Evolutionary conservation across 345 rosid species (phyloP).

Genomic region (Rhodamnia rubescens): DNA sequence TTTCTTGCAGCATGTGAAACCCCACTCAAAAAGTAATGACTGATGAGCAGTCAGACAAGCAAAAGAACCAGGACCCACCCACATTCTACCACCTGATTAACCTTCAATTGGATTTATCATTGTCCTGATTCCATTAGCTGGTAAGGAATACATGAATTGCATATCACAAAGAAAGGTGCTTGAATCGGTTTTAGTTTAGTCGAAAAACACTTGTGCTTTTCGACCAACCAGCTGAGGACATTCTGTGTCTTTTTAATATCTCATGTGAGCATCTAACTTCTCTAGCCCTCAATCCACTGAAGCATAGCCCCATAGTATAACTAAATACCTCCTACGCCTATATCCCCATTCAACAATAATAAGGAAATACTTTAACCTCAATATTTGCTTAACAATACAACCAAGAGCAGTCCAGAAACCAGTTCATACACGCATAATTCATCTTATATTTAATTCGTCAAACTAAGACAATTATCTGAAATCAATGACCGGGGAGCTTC

Average conservation of each 20-base stretch:
- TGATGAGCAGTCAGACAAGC: background rate
- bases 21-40: background rate
- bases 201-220: background rate
- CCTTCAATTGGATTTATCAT: background rate
- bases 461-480: background rate
- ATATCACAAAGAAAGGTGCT: background rate
- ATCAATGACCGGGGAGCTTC: background rate
- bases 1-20: background rate
- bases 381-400: background rate
- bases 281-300: background rate
- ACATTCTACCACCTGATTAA: background rate
- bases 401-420: background rate
- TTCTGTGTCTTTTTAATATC: background rate
- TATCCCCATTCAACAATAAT: background rate
- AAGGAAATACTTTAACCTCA: background rate
- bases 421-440: background rate
- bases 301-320: background rate
- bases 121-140: background rate
- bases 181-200: background rate
- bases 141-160: background rate
- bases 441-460: background rate
- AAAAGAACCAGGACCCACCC: background rate
- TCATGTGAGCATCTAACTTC: background rate
- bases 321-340: background rate
- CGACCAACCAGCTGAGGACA: background rate